Conservation (phyloP, 2,329 filamentous ascomycete species). For the Emergomyces pasteurianus region DNA sequence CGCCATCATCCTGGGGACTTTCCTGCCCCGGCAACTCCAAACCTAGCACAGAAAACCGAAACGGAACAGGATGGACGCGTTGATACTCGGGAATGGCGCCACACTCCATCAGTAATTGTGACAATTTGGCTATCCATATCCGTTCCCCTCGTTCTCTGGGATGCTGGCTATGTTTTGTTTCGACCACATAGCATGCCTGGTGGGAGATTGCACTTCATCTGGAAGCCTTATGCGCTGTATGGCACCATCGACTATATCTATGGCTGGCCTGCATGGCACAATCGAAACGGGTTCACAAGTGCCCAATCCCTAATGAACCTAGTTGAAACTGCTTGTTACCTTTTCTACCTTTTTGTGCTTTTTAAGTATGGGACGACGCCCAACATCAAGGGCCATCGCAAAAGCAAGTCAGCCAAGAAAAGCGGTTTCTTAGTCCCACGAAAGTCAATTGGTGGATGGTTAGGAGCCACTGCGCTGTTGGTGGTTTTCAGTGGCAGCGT, state of each 20-base stretch:
- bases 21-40: constrained; percentile 23
- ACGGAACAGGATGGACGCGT: constrained; percentile 17
- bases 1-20: constrained; percentile 43
- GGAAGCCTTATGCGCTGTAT: constrained; percentile 68
- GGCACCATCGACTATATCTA: constrained; percentile 70
- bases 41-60: constrained; percentile 13
- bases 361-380: constrained; percentile 26
- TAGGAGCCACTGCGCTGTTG: constrained; percentile 44
- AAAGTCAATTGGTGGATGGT: constrained; percentile 40
- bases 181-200: constrained; percentile 75
- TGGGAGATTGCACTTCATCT: constrained; percentile 59
- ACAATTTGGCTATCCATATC: constrained; percentile 64
- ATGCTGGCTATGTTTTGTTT: constrained; percentile 64
- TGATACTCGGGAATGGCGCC: constrained; percentile 35
- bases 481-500: constrained; percentile 47
- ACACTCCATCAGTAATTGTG: constrained; percentile 47
- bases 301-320: constrained; percentile 61
- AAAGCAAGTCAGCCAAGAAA: constrained; percentile 11
- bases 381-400: constrained; percentile 3
- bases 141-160: constrained; percentile 70
- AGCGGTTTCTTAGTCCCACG: constrained; percentile 15
- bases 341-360: constrained; percentile 48
- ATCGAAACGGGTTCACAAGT: constrained; percentile 60
- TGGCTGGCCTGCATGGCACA: constrained; percentile 59
- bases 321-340: constrained; percentile 55